Evolutionary conservation across 306 rosid species (phyloP), one percentile per base, ranked within the genome.

Genomic region (Oxytropis ochrocephala): DNA sequence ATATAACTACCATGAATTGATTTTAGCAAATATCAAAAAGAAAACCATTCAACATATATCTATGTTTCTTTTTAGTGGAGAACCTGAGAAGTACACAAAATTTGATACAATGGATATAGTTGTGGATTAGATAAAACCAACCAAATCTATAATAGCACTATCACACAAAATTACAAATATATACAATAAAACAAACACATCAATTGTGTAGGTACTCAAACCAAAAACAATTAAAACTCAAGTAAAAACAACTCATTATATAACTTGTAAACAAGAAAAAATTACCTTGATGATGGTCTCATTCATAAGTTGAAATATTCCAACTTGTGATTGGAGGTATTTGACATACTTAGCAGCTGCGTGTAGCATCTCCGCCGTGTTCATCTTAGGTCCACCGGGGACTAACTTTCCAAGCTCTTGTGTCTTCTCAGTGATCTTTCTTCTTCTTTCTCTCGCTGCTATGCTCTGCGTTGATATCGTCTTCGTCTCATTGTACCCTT

Each of bases 281-380:
- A 10, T 38, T 44, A 81, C 88, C 78, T 74, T 11, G 3, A 69
- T 11, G 0, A 76, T 14, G 4, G 85, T 63, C 3, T 44, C 67
- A 2, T 44, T 64, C 69, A 83, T 80, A 41, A 75, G 57, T 66
- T 93, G 68, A 52, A 94, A 91, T 78, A 94, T 42, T 0, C 46
- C 58, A 16, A 85, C 77, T 82, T 94, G 98, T 2, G 88, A 82
- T 79, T 88, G 88, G 84, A 94, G 79, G 83, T 38, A 90, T 76
- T 87, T 84, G 8, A 94, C 89, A 63, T 90, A 94, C 30, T 81
- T 94, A 30, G 70, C 74, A 59, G 97, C 96, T 57, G 96, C 77
- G 36, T 75, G 77, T 14, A 94, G 53, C 98, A 94, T 94, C 70
- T 90, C 96, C 38, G 97, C 98, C 11, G 98, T 86, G 74, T 89